A percentile compares a stretch with the other conserved stretches of the same genome.
These are phyloP conservation scores for Fusarium mexicanum DNA, from an alignment of 2,329 filamentous ascomycete species.

Conservation along the genomic window DNA sequence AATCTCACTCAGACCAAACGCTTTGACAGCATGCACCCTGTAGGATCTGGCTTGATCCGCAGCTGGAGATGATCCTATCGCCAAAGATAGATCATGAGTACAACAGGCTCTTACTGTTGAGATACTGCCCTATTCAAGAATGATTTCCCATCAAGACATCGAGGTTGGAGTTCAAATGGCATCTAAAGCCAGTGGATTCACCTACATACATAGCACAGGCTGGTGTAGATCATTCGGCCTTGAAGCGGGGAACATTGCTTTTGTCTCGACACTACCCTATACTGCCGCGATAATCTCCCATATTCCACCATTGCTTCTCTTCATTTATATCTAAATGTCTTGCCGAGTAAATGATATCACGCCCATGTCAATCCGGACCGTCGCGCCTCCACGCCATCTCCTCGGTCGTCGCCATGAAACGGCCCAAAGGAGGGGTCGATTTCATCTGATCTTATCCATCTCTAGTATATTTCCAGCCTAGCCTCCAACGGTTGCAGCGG, in stretches of 20 bases:
- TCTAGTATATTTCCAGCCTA: not conserved
- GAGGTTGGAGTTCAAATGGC: not conserved
- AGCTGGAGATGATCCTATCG: not conserved
- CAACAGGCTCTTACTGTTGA: not conserved
- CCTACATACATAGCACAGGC: not conserved
- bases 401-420: not conserved
- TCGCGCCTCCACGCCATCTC: not conserved
- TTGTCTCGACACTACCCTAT: not conserved
- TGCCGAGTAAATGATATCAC: not conserved
- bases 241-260: conserved; percentile 15
- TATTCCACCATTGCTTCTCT: too few relatives aligned
- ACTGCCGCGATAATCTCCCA: not conserved
- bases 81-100: not conserved
- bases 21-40: not conserved
- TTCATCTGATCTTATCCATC: not conserved
- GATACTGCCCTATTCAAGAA: not conserved
- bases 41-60: conserved; percentile 5
- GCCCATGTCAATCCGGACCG: not conserved
- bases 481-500: not conserved
- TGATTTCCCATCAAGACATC: not conserved
- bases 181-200: not conserved
- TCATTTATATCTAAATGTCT: not conserved
- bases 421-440: not conserved
- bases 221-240: conserved; percentile 1
- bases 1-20: not conserved